Evolutionary conservation across 192 early-diverging fungal species (phyloP).

Genomic region (Haplosporangium gracile): DNA sequence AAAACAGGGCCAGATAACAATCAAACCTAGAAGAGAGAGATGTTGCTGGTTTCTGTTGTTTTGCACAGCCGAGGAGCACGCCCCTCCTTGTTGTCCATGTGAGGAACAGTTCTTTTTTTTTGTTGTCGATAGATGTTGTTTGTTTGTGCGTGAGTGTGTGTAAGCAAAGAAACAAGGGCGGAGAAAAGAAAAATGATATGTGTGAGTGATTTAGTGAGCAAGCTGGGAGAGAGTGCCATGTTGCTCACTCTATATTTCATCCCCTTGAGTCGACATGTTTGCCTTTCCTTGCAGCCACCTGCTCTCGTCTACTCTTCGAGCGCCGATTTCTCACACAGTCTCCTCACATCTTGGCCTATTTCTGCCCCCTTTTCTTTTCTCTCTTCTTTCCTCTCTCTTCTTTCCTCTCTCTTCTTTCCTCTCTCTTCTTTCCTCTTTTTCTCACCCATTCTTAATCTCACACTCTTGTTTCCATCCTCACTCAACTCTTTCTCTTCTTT

Average conservation of each 20-base stretch:
- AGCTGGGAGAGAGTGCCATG: too few relatives aligned
- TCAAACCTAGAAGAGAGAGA: too few relatives aligned
- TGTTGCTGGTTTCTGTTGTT: too few relatives aligned
- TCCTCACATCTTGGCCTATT: background rate
- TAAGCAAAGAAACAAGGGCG: background rate
- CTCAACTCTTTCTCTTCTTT: background rate
- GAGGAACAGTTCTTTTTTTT: background rate
- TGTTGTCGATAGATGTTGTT: background rate
- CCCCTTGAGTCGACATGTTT: background rate
- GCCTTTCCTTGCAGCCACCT: background rate
- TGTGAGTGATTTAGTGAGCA: too few relatives aligned
- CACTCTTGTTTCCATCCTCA: background rate
- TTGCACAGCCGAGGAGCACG: too few relatives aligned
- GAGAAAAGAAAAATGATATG: too few relatives aligned
- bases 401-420: background rate
- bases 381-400: background rate
- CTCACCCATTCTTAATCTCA: background rate
- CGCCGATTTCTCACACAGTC: background rate
- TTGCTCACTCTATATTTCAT: background rate
- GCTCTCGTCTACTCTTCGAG: constrained; percentile 2
- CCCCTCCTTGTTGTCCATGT: background rate
- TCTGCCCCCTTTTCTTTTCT: background rate
- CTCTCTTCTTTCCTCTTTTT: background rate
- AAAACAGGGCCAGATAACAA: too few relatives aligned
- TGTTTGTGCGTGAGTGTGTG: background rate